phyloP scores from a whole-genome alignment of 805 yeast species.

The Lipomyces anomalus region DNA sequence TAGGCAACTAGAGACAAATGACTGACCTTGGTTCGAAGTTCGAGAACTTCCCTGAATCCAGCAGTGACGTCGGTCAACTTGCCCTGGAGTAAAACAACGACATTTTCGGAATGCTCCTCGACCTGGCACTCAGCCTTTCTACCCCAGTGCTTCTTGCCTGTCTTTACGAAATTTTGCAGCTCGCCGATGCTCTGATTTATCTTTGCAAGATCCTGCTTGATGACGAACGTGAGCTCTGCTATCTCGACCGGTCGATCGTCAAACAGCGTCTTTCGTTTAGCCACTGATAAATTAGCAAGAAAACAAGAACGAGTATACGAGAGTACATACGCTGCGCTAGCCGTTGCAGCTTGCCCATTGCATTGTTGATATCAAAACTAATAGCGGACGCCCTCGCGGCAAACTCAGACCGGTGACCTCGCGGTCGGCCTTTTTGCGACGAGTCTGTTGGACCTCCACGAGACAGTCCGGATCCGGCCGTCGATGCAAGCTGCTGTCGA shows the following conservation, averaged over 20 bases:
- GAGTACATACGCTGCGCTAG: slow-evolving; percentile 49
- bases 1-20: not conserved
- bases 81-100: slow-evolving; percentile 78
- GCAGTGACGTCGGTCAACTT: slow-evolving; percentile 90
- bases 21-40: slow-evolving; percentile 59
- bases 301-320: not conserved
- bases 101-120: slow-evolving; percentile 72
- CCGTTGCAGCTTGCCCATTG: slow-evolving; percentile 73
- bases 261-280: slow-evolving; percentile 83
- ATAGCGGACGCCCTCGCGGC: slow-evolving; percentile 67
- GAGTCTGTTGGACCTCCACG: not conserved
- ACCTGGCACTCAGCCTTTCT: slow-evolving; percentile 50
- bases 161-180: slow-evolving; percentile 48
- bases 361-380: slow-evolving; percentile 82
- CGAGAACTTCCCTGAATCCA: slow-evolving; percentile 84
- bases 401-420: slow-evolving; percentile 47
- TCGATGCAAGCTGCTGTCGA: slow-evolving; percentile 27
- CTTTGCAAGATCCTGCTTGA: slow-evolving; percentile 74
- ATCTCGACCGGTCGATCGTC: slow-evolving; percentile 94
- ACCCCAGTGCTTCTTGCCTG: slow-evolving; percentile 32
- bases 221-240: slow-evolving; percentile 80
- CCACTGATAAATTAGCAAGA: slow-evolving; percentile 38
- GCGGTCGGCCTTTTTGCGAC: slow-evolving; percentile 16
- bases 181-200: slow-evolving; percentile 66
- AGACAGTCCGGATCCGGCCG: not conserved